Conservation (phyloP, 2,329 filamentous ascomycete species). For the Monilinia polystroma region DNA sequence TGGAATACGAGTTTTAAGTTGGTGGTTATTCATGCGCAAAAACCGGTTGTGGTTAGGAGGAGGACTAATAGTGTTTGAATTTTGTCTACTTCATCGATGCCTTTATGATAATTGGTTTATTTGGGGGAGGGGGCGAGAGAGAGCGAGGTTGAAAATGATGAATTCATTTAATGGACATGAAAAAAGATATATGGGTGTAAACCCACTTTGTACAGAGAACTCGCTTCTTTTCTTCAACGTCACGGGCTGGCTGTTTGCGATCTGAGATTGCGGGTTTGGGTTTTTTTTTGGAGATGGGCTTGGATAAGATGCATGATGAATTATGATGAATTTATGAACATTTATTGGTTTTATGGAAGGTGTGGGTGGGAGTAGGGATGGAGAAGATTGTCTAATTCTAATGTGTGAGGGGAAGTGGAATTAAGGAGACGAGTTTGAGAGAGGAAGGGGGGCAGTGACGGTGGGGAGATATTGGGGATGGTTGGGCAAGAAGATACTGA, state of each 20-base stretch:
- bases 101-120: no score
- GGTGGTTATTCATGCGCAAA: conserved; percentile 74
- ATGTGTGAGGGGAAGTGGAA: background rate
- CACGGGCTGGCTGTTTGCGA: conserved; percentile 1
- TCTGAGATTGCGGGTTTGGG: conserved; percentile 5
- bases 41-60: conserved; percentile 34
- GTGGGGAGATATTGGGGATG: no score
- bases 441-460: no score
- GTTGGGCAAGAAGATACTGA: background rate
- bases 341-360: background rate
- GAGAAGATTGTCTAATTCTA: background rate
- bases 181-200: conserved; percentile 12
- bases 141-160: background rate
- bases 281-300: background rate
- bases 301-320: background rate
- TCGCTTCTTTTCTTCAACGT: background rate
- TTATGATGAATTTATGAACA: conserved; percentile 14
- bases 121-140: background rate
- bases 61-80: conserved; percentile 36
- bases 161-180: background rate
- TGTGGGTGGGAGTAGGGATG: background rate
- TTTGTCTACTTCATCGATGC: background rate
- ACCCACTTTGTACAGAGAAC: conserved; percentile 6
- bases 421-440: no score
- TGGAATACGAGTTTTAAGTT: conserved; percentile 85